Percentiles rank a stretch among this genome's conserved stretches.
These are phyloP conservation scores for Trametes cingulata DNA, from an alignment of 768 basidiomycete genomes.

Conservation along the genomic window DNA sequence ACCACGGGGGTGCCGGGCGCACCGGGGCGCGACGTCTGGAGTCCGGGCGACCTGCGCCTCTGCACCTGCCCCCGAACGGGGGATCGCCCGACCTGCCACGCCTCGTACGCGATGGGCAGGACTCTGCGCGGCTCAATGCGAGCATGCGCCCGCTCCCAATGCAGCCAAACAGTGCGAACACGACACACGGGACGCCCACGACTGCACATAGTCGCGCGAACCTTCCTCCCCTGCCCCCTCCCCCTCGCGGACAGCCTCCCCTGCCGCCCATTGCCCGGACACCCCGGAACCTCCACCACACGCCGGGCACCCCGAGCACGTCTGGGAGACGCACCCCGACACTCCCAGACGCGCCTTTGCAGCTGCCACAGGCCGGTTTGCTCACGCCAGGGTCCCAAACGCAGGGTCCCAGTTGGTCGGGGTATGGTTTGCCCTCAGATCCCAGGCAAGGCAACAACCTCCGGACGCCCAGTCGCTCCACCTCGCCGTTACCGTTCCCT, in stretches of 20 bases:
- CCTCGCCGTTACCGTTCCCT: constrained; percentile 42
- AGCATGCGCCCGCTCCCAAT: constrained; percentile 52
- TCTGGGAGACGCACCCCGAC: constrained; percentile 56
- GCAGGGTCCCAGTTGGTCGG: constrained; percentile 23
- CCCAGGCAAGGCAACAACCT: constrained; percentile 56
- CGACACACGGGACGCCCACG: constrained; percentile 37
- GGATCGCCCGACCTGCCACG: constrained; percentile 68
- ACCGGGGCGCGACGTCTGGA: constrained; percentile 50
- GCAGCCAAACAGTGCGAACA: constrained; percentile 36
- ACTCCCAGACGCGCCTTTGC: constrained; percentile 47
- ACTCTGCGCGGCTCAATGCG: constrained; percentile 45
- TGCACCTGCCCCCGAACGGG: constrained; percentile 63
- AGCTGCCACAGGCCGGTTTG: constrained; percentile 34
- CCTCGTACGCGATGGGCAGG: constrained; percentile 63
- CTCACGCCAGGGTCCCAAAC: constrained; percentile 29
- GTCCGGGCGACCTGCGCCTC: constrained; percentile 72
- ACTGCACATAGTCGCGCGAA: constrained; percentile 44
- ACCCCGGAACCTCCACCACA: constrained; percentile 28
- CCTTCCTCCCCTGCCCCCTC: constrained; percentile 69
- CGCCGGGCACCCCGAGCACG: constrained; percentile 18
- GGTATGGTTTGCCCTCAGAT: constrained; percentile 49
- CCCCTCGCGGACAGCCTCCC: constrained; percentile 62
- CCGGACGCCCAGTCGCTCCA: constrained; percentile 33
- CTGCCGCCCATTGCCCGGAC: constrained; percentile 37
- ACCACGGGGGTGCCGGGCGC: constrained; percentile 33